Percentiles rank a stretch among this genome's conserved stretches.
Conservation (phyloP, 257 asterid genomes). For the Linderniella brevidens region DNA sequence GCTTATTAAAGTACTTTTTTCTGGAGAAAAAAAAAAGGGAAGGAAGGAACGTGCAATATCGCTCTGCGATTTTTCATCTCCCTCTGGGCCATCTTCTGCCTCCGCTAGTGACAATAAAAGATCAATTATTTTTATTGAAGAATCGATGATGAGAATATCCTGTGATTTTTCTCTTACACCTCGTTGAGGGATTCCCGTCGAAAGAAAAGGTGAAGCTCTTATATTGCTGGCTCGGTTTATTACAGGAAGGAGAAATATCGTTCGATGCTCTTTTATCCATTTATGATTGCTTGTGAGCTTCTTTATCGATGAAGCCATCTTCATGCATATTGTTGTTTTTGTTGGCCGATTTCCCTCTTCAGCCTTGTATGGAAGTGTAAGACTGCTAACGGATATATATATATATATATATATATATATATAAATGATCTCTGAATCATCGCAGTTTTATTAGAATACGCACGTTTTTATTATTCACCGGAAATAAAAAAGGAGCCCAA, state of each 20-base stretch:
- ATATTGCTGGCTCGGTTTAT: background rate
- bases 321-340: too few relatives aligned
- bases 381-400: too few relatives aligned
- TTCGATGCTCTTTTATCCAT: slow-evolving; percentile 8
- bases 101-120: slow-evolving; percentile 1
- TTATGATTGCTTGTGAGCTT: slow-evolving; percentile 5
- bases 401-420: too few relatives aligned
- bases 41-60: slow-evolving; percentile 5
- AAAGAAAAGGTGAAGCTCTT: background rate
- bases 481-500: too few relatives aligned
- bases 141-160: slow-evolving; percentile 3
- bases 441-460: too few relatives aligned
- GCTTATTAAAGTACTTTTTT: slow-evolving; percentile 1
- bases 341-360: too few relatives aligned
- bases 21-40: background rate
- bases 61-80: slow-evolving; percentile 4
- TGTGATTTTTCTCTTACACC: background rate
- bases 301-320: background rate
- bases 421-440: too few relatives aligned
- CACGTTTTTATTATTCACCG: too few relatives aligned
- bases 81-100: background rate
- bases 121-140: background rate
- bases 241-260: slow-evolving; percentile 2
- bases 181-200: too few relatives aligned
- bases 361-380: too few relatives aligned